Conservation (phyloP, 441 rosid genomes). For the Manihot esculenta region DNA sequence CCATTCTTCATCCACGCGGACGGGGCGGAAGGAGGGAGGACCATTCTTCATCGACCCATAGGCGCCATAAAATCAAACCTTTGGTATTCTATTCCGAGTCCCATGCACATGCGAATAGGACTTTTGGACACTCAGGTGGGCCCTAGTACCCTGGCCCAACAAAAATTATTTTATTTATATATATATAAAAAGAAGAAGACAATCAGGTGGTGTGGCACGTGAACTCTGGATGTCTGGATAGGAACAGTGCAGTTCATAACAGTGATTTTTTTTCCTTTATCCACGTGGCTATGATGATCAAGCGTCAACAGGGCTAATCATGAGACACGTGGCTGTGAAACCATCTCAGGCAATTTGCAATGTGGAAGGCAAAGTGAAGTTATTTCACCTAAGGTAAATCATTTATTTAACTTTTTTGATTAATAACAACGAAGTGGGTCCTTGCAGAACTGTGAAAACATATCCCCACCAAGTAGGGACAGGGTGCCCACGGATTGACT, state of each 20-base stretch:
- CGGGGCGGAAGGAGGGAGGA: neutral
- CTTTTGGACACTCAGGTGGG: conserved; percentile 21
- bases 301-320: neutral
- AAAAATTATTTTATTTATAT: neutral
- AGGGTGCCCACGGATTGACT: too few relatives aligned
- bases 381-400: too few relatives aligned
- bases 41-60: neutral
- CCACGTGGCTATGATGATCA: conserved; percentile 19
- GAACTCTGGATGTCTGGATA: conserved; percentile 22
- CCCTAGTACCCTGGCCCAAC: conserved; percentile 5
- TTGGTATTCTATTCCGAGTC: neutral
- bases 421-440: too few relatives aligned
- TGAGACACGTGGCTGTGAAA: conserved; percentile 14
- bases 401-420: too few relatives aligned
- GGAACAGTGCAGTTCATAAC: neutral
- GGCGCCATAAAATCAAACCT: conserved; percentile 24
- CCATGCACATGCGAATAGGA: conserved; percentile 28
- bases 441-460: too few relatives aligned
- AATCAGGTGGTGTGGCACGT: conserved; percentile 27
- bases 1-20: conserved; percentile 16
- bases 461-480: too few relatives aligned
- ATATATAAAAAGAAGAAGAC: neutral
- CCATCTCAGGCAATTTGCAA: neutral
- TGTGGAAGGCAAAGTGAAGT: too few relatives aligned
- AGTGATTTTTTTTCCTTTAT: neutral